A percentile compares a stretch with the other conserved stretches of the same genome.
phyloP scores from a whole-genome alignment of 2,329 filamentous ascomycete genomes.

The Pyrenochaeta sp. region DNA sequence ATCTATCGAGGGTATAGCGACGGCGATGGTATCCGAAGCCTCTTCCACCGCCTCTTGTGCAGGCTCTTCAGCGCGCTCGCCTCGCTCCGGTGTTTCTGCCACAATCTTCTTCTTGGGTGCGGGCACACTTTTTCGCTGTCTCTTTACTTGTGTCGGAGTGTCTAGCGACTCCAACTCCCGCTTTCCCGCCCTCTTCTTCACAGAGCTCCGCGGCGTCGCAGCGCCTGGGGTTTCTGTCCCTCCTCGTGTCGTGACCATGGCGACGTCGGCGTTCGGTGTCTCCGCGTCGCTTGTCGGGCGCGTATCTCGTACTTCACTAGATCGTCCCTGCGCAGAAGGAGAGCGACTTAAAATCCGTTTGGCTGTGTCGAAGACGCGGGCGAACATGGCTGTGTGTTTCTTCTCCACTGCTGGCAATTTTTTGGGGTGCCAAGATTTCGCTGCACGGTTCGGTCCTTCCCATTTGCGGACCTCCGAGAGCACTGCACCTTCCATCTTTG shows the following conservation, averaged over 20 bases:
- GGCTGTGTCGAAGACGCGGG: constrained; percentile 40
- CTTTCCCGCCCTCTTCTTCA: constrained; percentile 35
- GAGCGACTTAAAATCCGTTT: constrained; percentile 42
- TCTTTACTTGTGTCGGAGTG: constrained; percentile 39
- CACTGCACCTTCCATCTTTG: neutral
- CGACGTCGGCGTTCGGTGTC: constrained; percentile 17
- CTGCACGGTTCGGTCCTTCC: constrained; percentile 10
- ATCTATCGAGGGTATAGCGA: constrained; percentile 13
- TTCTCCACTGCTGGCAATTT: constrained; percentile 25
- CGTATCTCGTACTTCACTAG: constrained; percentile 25
- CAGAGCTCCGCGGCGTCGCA: constrained; percentile 37
- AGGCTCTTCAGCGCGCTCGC: constrained; percentile 7
- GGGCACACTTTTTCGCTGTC: constrained; percentile 33
- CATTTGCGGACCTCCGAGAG: constrained; percentile 29
- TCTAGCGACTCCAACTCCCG: constrained; percentile 39
- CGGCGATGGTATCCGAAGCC: constrained; percentile 17
- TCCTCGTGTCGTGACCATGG: constrained; percentile 48
- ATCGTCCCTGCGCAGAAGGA: constrained; percentile 34
- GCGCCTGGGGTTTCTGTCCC: constrained; percentile 39
- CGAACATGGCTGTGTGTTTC: constrained; percentile 37
- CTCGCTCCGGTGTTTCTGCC: constrained; percentile 1
- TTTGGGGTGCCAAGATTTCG: constrained; percentile 39
- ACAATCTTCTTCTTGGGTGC: constrained; percentile 19
- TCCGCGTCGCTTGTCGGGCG: constrained; percentile 15
- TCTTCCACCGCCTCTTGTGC: constrained; percentile 21